Conservation (phyloP, 345 rosid species). For the Eucalyptus microcorys region DNA sequence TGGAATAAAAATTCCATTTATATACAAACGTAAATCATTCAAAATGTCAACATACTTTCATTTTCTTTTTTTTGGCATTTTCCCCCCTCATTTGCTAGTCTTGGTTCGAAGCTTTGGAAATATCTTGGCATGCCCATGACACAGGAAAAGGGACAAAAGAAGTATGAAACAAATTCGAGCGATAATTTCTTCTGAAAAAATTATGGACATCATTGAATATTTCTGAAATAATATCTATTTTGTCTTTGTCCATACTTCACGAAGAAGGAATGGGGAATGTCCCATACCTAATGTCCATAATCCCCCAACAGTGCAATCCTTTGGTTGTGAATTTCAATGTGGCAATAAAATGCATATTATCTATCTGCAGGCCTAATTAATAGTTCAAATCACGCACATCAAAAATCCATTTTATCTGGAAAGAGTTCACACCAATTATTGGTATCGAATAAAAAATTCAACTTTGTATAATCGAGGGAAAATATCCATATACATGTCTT, state of each 20-base stretch:
- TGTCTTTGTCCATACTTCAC: neutral
- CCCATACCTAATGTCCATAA: neutral
- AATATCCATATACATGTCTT: neutral
- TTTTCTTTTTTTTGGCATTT: rapidly evolving
- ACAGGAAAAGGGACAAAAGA: neutral
- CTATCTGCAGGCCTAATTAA: neutral
- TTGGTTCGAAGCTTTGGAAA: neutral
- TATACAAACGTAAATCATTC: neutral
- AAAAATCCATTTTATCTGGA: neutral
- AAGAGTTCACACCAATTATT: neutral
- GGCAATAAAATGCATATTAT: neutral
- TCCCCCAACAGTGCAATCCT: neutral
- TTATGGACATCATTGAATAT: neutral
- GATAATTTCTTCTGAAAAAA: neutral
- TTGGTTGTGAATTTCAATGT: neutral
- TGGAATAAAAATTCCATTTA: neutral
- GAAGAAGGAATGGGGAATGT: neutral
- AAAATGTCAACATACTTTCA: neutral
- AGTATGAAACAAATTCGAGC: neutral
- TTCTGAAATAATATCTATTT: neutral
- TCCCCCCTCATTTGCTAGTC: neutral
- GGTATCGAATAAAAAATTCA: neutral
- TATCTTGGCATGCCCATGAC: neutral
- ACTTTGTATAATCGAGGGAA: rapidly evolving
- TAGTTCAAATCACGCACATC: neutral